Conservation (phyloP, 192 early-diverging fungal species). For the Linnemannia elongata region DNA sequence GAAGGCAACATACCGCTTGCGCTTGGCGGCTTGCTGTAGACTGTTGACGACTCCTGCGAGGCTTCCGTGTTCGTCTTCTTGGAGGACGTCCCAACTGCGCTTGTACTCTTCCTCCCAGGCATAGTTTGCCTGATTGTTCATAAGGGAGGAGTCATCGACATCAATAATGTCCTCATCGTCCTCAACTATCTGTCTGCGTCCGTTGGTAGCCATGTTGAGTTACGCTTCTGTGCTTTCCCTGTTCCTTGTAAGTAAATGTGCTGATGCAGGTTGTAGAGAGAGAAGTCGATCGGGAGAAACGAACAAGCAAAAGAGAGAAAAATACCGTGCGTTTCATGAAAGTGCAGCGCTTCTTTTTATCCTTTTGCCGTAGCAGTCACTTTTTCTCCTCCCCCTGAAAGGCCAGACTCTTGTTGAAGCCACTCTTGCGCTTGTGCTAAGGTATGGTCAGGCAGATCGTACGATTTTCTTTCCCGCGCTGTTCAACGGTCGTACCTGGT, state of each 20-base stretch:
- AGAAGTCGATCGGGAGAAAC: neutral
- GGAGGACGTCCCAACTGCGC: slow-evolving; percentile 94
- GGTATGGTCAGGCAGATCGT: neutral
- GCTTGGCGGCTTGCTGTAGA: slow-evolving; percentile 80
- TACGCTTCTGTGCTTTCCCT: neutral
- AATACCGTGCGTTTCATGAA: neutral
- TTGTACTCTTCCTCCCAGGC: slow-evolving; percentile 98
- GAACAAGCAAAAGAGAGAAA: neutral
- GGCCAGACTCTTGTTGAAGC: neutral
- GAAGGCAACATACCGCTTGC: slow-evolving; percentile 61
- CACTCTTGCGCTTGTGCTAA: too few species aligned
- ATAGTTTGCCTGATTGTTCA: slow-evolving; percentile 74
- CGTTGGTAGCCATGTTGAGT: slow-evolving; percentile 43
- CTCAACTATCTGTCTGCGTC: slow-evolving; percentile 38
- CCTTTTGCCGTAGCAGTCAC: neutral
- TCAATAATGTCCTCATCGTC: slow-evolving; percentile 68
- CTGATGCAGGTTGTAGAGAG: neutral
- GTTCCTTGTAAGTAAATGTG: neutral
- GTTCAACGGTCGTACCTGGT: neutral
- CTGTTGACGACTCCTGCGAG: slow-evolving; percentile 79
- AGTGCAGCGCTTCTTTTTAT: neutral
- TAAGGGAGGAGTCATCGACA: slow-evolving; percentile 66
- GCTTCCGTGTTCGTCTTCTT: slow-evolving; percentile 89
- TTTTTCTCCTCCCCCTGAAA: neutral
- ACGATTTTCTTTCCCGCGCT: slow-evolving; percentile 1